These are phyloP conservation scores for Tylopilus cervinicoccineus DNA, from an alignment of 768 basidiomycete species.

Conservation along the genomic window DNA sequence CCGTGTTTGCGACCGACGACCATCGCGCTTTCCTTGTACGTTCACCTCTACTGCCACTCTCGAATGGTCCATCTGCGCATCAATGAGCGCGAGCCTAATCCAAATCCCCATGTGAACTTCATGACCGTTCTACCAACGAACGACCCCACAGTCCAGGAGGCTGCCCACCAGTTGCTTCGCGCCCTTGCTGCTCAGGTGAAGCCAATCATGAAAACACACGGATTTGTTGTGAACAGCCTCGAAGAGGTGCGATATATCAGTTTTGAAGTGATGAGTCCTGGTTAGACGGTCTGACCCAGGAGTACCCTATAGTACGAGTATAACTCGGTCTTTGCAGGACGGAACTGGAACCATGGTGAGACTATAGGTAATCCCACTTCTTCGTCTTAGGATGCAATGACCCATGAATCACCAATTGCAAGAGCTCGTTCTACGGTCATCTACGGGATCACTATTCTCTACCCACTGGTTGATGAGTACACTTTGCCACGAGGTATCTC, in stretches of 20 bases:
- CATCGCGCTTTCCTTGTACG: background rate
- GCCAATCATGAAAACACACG: constrained; percentile 79
- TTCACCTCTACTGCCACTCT: background rate
- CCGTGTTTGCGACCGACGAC: background rate
- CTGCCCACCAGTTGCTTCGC: constrained; percentile 66
- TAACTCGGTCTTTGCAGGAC: constrained; percentile 73
- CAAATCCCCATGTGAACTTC: constrained; percentile 77
- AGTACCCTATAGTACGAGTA: constrained; percentile 72
- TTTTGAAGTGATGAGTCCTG: background rate
- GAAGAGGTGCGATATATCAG: constrained; percentile 59
- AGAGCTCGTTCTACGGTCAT: constrained; percentile 74
- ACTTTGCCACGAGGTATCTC: constrained; percentile 74
- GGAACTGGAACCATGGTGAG: constrained; percentile 86
- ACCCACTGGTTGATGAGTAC: constrained; percentile 70
- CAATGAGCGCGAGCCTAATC: constrained; percentile 66
- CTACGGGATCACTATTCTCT: constrained; percentile 57
- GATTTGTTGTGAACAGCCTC: constrained; percentile 70
- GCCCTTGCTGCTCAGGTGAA: constrained; percentile 81
- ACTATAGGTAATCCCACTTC: constrained; percentile 51
- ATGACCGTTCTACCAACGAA: constrained; percentile 52
- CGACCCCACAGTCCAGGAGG: constrained; percentile 47
- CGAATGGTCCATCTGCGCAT: constrained; percentile 67
- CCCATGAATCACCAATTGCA: background rate
- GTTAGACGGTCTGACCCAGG: background rate
- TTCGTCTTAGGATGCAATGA: background rate